A percentile compares a stretch with the other conserved stretches of the same genome.
Evolutionary conservation across 495 filamentous ascomycete genomes (phyloP).

Genomic region (Neurospora africana): DNA sequence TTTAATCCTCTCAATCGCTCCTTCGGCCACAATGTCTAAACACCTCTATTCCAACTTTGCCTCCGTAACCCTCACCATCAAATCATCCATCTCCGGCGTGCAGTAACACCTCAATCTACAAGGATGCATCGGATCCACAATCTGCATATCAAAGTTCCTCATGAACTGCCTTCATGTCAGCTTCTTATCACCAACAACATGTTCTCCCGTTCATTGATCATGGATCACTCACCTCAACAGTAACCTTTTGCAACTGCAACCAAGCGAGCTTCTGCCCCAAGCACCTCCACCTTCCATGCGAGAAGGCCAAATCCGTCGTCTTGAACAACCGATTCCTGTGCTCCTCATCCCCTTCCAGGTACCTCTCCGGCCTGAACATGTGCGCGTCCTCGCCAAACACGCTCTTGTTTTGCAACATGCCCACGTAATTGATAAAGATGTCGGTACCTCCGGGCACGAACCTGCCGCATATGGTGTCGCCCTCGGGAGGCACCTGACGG

Average conservation of each 20-base stretch:
- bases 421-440: slow-evolving; percentile 26
- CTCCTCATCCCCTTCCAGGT: slow-evolving; percentile 24
- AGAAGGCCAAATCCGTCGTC: slow-evolving; percentile 4
- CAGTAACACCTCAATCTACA: background rate
- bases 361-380: slow-evolving; percentile 41
- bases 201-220: background rate
- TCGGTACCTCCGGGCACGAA: slow-evolving; percentile 1
- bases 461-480: slow-evolving; percentile 38
- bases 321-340: background rate
- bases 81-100: slow-evolving; percentile 1
- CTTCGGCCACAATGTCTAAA: background rate
- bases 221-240: slow-evolving; percentile 6
- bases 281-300: slow-evolving; percentile 8
- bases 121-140: background rate
- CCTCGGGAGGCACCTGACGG: slow-evolving; percentile 16
- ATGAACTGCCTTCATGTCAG: background rate
- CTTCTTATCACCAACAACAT: background rate
- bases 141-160: slow-evolving; percentile 7
- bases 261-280: slow-evolving; percentile 6
- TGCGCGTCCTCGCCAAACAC: slow-evolving; percentile 38
- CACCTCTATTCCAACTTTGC: background rate
- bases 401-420: slow-evolving; percentile 21
- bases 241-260: slow-evolving; percentile 9
- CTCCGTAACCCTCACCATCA: slow-evolving; percentile 1
- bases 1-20: too few species aligned